phyloP scores from a whole-genome alignment of 768 basidiomycete genomes.

The Suillus hirtellus region DNA sequence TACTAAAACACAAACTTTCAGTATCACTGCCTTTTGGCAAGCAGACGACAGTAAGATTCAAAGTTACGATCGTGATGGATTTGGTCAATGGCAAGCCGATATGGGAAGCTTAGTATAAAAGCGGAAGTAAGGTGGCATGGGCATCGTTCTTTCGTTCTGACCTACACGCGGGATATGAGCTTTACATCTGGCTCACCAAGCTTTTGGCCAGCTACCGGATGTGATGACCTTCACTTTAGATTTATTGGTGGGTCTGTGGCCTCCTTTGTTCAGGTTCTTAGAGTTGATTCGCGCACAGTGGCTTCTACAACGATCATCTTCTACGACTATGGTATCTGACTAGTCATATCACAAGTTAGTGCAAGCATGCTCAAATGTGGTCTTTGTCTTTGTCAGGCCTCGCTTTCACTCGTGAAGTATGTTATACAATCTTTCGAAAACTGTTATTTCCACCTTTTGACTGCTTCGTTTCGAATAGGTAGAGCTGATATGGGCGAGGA shows the following conservation, averaged over 20 bases:
- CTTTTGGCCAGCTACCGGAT: background rate
- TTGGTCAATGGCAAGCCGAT: background rate
- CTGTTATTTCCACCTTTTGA: background rate
- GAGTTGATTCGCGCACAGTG: background rate
- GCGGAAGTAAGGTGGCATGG: no score
- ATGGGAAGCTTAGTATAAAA: no score
- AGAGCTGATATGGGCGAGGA: slow-evolving; percentile 2
- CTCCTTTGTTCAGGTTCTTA: background rate
- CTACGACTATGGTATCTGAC: slow-evolving; percentile 3
- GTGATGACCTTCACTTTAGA: background rate
- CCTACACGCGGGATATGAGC: background rate
- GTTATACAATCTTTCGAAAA: background rate
- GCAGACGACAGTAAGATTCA: no score
- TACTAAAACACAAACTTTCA: no score
- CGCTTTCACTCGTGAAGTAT: background rate
- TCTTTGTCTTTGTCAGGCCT: background rate
- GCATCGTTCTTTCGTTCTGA: background rate
- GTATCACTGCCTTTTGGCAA: no score
- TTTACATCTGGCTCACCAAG: background rate
- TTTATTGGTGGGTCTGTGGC: background rate
- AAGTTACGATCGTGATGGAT: no score
- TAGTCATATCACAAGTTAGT: background rate
- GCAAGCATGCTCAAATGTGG: background rate
- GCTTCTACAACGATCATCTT: slow-evolving; percentile 3
- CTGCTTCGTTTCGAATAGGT: background rate